Evolutionary conservation across 1,284 basidiomycete genomes (phyloP), one percentile per base, ranked within the genome.

Genomic region (Microbotryum intermedium): DNA sequence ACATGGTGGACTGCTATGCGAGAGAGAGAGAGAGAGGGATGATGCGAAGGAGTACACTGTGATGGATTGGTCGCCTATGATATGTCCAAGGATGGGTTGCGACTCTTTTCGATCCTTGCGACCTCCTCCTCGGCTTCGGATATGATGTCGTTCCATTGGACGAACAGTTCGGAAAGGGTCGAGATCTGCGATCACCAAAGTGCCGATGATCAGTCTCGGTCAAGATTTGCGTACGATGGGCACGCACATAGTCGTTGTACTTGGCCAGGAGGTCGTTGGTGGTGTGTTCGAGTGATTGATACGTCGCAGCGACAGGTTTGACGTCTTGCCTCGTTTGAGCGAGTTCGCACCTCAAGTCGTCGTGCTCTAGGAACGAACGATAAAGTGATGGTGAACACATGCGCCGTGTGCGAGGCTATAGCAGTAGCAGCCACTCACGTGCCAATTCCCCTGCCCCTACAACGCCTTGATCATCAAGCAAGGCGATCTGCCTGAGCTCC

Each of bases 201-300:
- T 8, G n/a, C 28, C 43, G 46, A 7, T 23, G 49, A n/a, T 49
- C 30, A 26, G 48, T n/a, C 45, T 39, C 9, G 5, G 30, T 2
- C 20, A 20, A 45, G 43, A 29, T 28, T 21, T 30, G 8, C 16
- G n/a, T n/a, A n/a, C n/a, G n/a, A n/a, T n/a, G n/a, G n/a, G n/a
- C n/a, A 57, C 69, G 53, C 50, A 70, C 71, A 46, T 71, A 66
- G 23, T 68, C 61, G 58, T 71, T 69, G 57, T 72, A 72, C 16
- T 51, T 48, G 5, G 57, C 55, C 8, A 72, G 47, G 7, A 71
- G 56, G 16, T 39, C 47, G 4, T 57, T 66, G 1, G 64, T 62
- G 1, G 61, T 55, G 3, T 25, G 34, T 29, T 71, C 70, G 50
- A 71, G 52, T 0, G 45, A 11, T 3, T 58, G 30, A 47, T 68